phyloP scores from a whole-genome alignment of 257 asterid genomes.

The Solanum corneliomulleri region DNA sequence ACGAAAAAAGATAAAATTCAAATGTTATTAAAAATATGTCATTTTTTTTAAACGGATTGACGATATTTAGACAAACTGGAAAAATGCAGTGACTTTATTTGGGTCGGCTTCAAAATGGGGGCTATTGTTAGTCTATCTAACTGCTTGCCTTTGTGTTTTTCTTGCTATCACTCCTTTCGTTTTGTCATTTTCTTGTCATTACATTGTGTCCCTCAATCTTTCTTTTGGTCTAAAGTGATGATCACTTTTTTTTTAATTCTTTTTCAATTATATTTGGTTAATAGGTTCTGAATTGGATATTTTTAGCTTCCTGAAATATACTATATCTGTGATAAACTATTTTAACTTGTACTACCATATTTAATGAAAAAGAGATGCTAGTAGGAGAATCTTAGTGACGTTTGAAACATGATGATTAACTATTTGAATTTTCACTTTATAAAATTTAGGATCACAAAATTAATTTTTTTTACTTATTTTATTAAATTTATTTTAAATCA shows the following conservation, averaged over 20 bases:
- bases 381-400: neutral
- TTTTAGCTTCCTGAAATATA: neutral
- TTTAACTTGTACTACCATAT: neutral
- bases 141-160: neutral
- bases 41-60: no score
- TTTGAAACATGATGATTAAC: no score
- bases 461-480: no score
- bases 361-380: neutral
- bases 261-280: neutral
- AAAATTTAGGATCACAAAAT: no score
- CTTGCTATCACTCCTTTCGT: neutral
- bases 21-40: no score
- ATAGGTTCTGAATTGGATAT: neutral
- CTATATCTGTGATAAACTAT: neutral
- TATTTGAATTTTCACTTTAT: no score
- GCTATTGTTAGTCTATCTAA: neutral
- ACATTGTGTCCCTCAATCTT: neutral
- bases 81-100: neutral
- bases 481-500: no score
- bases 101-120: neutral
- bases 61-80: neutral
- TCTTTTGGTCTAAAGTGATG: neutral
- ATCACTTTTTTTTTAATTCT: neutral
- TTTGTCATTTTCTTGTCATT: neutral
- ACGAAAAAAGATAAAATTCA: fast-evolving